phyloP scores from a whole-genome alignment of 1,139 yeast species.

The Taphrina deformans region DNA sequence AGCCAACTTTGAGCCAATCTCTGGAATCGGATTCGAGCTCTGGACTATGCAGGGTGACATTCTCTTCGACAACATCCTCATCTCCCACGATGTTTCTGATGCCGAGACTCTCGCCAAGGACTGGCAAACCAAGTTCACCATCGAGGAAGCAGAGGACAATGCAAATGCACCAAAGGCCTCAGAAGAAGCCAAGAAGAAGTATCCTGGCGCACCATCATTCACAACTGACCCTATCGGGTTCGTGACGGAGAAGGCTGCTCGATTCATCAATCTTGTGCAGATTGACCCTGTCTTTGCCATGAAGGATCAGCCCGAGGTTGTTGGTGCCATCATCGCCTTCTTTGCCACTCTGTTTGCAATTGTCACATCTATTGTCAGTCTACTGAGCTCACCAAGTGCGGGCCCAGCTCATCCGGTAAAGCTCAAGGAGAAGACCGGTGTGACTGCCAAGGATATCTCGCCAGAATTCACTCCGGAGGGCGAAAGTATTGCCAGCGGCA shows the following conservation, averaged over 20 bases:
- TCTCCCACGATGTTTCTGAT: constrained; percentile 78
- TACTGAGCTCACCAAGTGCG: constrained; percentile 14
- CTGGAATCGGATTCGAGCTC: constrained; percentile 82
- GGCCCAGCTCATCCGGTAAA: constrained; percentile 27
- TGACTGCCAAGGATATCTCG: constrained; percentile 37
- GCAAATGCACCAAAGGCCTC: constrained; percentile 44
- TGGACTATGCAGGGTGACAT: constrained; percentile 83
- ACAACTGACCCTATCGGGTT: constrained; percentile 46
- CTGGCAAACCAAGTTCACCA: constrained; percentile 59
- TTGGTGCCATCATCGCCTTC: constrained; percentile 41
- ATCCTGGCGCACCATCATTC: constrained; percentile 37
- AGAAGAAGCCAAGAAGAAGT: constrained; percentile 36
- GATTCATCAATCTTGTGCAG: constrained; percentile 44
- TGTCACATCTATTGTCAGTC: constrained; percentile 34
- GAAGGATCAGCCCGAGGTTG: constrained; percentile 45
- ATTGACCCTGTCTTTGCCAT: constrained; percentile 45
- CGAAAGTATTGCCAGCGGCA: constrained; percentile 36
- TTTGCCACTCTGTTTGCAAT: constrained; percentile 41
- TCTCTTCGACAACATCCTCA: constrained; percentile 76
- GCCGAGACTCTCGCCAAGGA: constrained; percentile 80
- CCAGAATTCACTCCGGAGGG: constrained; percentile 37
- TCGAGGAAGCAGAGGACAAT: constrained; percentile 53
- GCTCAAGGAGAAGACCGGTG: constrained; percentile 30
- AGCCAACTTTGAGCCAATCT: constrained; percentile 64
- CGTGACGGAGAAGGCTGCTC: constrained; percentile 42